Percentiles rank a stretch among this genome's conserved stretches.
Conservation (phyloP, 108 stramenopile genomes). For the Cylindrotheca fusiformis region DNA sequence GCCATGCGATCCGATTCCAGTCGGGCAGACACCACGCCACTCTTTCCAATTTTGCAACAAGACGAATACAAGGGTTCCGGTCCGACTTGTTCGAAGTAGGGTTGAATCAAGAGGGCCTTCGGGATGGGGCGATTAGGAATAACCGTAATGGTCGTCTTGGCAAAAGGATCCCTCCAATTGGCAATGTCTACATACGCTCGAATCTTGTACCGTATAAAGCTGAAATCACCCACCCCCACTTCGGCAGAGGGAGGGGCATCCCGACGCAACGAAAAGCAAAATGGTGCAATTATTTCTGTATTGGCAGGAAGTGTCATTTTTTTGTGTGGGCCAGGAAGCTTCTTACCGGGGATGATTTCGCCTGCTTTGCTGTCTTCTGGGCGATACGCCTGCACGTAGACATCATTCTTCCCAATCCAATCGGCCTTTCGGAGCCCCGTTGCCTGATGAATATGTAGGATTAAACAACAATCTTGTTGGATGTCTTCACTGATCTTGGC, state of each 20-base stretch:
- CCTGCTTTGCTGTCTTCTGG: conserved; percentile 1
- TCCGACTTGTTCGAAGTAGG: neutral
- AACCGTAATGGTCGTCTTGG: conserved; percentile 2
- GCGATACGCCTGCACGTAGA: conserved; percentile 21
- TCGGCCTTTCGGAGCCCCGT: conserved; percentile 21
- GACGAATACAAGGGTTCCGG: neutral
- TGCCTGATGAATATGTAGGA: conserved; percentile 7
- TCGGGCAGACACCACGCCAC: conserved; percentile 1
- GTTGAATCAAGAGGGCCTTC: neutral
- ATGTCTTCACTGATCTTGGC: neutral
- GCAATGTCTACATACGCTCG: conserved; percentile 9
- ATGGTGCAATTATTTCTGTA: conserved; percentile 8
- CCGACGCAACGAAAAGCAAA: conserved; percentile 11
- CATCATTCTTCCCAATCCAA: conserved; percentile 17
- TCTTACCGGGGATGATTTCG: neutral
- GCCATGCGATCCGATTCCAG: conserved; percentile 4
- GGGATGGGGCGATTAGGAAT: conserved; percentile 16
- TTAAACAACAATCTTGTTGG: conserved; percentile 1
- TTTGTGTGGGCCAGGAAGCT: conserved; percentile 20
- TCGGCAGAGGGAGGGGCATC: conserved; percentile 22
- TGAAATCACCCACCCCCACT: conserved; percentile 6
- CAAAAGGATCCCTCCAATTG: conserved; percentile 15
- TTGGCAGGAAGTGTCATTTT: conserved; percentile 9
- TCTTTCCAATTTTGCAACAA: neutral
- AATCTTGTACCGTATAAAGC: conserved; percentile 13